These are phyloP conservation scores for Erythrophleum fordii DNA, from an alignment of 306 rosid genomes.

Conservation along the genomic window DNA sequence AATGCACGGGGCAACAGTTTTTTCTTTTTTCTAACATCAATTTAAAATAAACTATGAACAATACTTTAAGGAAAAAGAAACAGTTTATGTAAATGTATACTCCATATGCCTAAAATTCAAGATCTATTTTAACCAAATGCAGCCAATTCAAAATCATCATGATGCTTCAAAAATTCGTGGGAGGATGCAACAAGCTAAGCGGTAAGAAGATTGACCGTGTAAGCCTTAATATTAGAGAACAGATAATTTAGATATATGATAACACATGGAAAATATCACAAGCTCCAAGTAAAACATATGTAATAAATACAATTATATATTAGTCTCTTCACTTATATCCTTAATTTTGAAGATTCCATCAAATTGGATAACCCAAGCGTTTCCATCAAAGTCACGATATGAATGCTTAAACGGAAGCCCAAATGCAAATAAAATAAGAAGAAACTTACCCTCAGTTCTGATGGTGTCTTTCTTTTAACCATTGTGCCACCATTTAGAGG, in stretches of 20 bases:
- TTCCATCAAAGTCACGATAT: background rate
- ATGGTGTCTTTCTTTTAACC: conserved; percentile 82
- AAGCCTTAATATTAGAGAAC: background rate
- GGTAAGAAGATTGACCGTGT: background rate
- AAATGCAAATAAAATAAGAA: background rate
- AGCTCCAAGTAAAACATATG: background rate
- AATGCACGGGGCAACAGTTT: background rate
- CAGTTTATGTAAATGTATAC: no score
- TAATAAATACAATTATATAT: background rate
- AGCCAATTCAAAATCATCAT: background rate
- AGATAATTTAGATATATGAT: background rate
- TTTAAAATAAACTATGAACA: background rate
- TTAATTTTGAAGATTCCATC: background rate
- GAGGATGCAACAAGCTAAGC: background rate
- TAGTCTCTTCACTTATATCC: background rate
- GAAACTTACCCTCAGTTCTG: conserved; percentile 60
- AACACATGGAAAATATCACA: background rate
- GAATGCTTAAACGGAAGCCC: background rate
- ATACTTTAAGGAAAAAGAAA: no score
- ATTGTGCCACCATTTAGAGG: conserved; percentile 48
- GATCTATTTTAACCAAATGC: background rate
- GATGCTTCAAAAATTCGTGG: conserved; percentile 4
- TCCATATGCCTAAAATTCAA: background rate
- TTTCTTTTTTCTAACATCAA: background rate
- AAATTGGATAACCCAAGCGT: background rate